Evolutionary conservation across 192 early-diverging fungal species (phyloP).

Genomic region (Podila epicladia): DNA sequence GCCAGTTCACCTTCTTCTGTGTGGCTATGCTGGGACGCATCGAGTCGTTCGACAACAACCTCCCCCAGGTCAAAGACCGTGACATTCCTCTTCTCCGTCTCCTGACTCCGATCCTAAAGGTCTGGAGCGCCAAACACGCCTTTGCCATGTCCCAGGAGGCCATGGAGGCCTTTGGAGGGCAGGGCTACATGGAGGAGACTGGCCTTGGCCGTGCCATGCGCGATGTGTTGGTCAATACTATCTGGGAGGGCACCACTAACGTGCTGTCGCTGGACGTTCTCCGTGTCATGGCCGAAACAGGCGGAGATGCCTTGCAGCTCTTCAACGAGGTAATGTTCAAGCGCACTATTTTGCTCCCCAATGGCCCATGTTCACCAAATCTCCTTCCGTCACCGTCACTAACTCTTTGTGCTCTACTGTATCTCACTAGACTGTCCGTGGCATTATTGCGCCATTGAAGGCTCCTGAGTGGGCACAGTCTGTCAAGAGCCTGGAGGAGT

Average conservation of each 20-base stretch:
- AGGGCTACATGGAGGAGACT: slow-evolving; percentile 81
- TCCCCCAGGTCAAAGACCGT: slow-evolving; percentile 26
- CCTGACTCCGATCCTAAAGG: slow-evolving; percentile 75
- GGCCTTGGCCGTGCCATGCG: slow-evolving; percentile 66
- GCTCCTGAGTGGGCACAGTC: slow-evolving; percentile 16
- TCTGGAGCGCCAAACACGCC: slow-evolving; percentile 61
- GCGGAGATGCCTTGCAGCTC: slow-evolving; percentile 53
- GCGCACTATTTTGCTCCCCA: not conserved
- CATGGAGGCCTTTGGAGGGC: slow-evolving; percentile 76
- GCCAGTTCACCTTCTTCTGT: slow-evolving; percentile 66
- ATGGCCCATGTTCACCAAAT: not conserved
- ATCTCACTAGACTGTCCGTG: slow-evolving; percentile 16
- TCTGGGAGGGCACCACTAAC: slow-evolving; percentile 84
- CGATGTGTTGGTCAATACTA: slow-evolving; percentile 70
- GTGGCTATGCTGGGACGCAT: slow-evolving; percentile 65
- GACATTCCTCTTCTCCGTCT: slow-evolving; percentile 63
- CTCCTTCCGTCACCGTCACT: not conserved
- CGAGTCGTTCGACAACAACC: slow-evolving; percentile 41
- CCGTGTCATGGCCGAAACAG: slow-evolving; percentile 62
- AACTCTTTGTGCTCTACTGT: not conserved
- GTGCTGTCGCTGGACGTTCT: slow-evolving; percentile 71
- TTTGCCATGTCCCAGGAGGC: slow-evolving; percentile 61
- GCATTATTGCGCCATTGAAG: slow-evolving; percentile 44
- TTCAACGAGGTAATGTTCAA: slow-evolving; percentile 50
- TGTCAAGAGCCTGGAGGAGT: slow-evolving; percentile 17